A percentile compares a stretch with the other conserved stretches of the same genome.
Conservation (phyloP, 1,139 yeast species). For the Yamadazyma kanchanaburiensis region DNA sequence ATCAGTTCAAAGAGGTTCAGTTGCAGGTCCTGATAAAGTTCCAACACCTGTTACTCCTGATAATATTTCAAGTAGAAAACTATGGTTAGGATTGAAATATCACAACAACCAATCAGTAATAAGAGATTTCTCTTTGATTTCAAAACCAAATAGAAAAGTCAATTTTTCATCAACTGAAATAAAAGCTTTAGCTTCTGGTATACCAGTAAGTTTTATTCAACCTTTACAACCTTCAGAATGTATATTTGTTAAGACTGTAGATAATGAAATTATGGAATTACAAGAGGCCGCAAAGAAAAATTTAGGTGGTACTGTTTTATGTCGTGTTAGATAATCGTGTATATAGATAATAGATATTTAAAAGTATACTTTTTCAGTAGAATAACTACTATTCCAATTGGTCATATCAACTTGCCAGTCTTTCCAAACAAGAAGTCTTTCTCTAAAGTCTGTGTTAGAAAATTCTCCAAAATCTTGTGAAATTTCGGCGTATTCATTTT, state of each 20-base stretch:
- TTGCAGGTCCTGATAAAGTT: slow-evolving; percentile 75
- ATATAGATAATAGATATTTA: slow-evolving; percentile 10
- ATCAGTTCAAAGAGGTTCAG: slow-evolving; percentile 83
- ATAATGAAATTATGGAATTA: slow-evolving; percentile 59
- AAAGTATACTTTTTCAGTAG: slow-evolving; percentile 24
- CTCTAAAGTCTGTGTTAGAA: slow-evolving; percentile 35
- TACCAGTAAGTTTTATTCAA: slow-evolving; percentile 66
- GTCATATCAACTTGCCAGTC: slow-evolving; percentile 89
- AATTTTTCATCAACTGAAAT: slow-evolving; percentile 62
- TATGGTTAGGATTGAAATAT: slow-evolving; percentile 91
- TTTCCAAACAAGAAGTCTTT: slow-evolving; percentile 59
- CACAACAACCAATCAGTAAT: slow-evolving; percentile 78
- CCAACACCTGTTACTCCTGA: slow-evolving; percentile 85
- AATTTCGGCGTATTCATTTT: slow-evolving; percentile 31
- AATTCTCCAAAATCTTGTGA: slow-evolving; percentile 24
- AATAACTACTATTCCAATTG: slow-evolving; percentile 51
- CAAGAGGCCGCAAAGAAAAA: slow-evolving; percentile 83
- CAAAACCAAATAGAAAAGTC: slow-evolving; percentile 82
- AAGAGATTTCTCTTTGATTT: slow-evolving; percentile 66
- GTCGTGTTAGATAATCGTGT: slow-evolving; percentile 59
- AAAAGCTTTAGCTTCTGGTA: slow-evolving; percentile 72
- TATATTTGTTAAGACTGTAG: slow-evolving; percentile 58
- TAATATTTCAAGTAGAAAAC: slow-evolving; percentile 78
- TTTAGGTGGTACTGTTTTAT: slow-evolving; percentile 73
- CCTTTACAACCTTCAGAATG: slow-evolving; percentile 92